Percentiles rank a stretch among this genome's conserved stretches.
Evolutionary conservation across 768 basidiomycete genomes (phyloP).

Genomic region (Cystobasidium tubakii): DNA sequence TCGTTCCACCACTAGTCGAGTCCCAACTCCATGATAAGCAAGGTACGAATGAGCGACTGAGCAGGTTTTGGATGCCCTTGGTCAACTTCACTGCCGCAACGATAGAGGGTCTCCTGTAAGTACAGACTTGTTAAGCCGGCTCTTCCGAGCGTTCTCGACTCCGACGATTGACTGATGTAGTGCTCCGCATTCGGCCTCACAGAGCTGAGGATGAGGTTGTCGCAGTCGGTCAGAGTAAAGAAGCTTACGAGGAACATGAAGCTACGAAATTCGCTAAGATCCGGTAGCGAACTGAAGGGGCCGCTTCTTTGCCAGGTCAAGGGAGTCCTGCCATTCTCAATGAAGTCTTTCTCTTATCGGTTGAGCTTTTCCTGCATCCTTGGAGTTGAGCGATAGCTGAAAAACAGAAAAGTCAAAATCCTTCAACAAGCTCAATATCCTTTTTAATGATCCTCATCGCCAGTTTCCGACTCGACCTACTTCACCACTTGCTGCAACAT

Average conservation of each 20-base stretch:
- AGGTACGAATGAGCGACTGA: constrained; percentile 1
- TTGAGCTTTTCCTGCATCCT: too few relatives aligned
- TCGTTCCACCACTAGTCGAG: constrained; percentile 28
- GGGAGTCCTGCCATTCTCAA: too few relatives aligned
- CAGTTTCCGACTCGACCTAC: too few relatives aligned
- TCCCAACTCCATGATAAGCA: constrained; percentile 17
- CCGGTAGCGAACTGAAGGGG: background rate
- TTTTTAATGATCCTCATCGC: too few relatives aligned
- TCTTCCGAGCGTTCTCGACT: background rate
- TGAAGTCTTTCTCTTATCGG: too few relatives aligned
- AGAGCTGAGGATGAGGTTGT: constrained; percentile 10
- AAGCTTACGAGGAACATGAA: constrained; percentile 12
- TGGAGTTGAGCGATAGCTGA: too few relatives aligned
- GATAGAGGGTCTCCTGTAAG: background rate
- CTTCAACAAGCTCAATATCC: too few relatives aligned
- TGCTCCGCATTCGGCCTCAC: too few relatives aligned
- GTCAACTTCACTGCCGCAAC: background rate
- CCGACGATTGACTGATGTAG: background rate
- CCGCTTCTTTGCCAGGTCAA: too few relatives aligned
- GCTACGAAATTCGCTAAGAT: background rate
- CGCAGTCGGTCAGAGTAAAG: background rate
- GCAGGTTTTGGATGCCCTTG: constrained; percentile 20
- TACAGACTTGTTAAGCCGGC: background rate
- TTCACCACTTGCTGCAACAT: too few relatives aligned
- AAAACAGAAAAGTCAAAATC: too few relatives aligned